Evolutionary conservation across 495 filamentous ascomycete species (phyloP).

Genomic region (Viridothelium virens): DNA sequence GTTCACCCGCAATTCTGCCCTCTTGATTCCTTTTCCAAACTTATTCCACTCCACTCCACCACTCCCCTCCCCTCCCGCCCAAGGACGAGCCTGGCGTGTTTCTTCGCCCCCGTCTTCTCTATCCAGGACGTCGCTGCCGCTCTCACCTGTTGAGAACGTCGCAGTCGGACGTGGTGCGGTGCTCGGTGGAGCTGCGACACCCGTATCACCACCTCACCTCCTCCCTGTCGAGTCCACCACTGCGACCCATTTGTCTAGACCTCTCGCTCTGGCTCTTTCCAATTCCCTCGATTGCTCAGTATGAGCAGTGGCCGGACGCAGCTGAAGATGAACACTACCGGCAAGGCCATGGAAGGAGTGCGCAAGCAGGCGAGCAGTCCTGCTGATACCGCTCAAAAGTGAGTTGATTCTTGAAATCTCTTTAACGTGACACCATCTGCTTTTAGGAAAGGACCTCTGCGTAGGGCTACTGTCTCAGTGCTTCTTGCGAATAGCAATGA

Average conservation of each 20-base stretch:
- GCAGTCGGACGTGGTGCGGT: background rate
- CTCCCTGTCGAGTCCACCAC: background rate
- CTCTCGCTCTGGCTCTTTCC: constrained; percentile 10
- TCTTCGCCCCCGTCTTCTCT: background rate
- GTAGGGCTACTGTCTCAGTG: background rate
- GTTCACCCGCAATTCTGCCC: constrained; percentile 6
- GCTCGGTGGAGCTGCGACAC: constrained; percentile 5
- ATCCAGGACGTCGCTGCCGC: no score
- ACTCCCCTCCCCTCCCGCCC: background rate
- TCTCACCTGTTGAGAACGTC: background rate
- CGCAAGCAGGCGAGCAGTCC: constrained; percentile 53
- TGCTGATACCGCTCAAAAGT: constrained; percentile 49
- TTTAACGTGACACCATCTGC: background rate
- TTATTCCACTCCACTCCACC: background rate
- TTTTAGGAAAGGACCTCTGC: no score
- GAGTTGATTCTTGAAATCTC: constrained; percentile 30
- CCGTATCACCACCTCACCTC: constrained; percentile 3
- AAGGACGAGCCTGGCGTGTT: background rate
- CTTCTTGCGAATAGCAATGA: background rate
- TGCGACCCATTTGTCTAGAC: background rate
- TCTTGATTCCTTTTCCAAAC: background rate
- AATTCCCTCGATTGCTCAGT: background rate
- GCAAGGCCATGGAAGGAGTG: constrained; percentile 44
- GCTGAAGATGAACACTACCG: constrained; percentile 42
- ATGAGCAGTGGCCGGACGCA: constrained; percentile 36